phyloP scores from a whole-genome alignment of 768 basidiomycete species.

The Astraeus odoratus region DNA sequence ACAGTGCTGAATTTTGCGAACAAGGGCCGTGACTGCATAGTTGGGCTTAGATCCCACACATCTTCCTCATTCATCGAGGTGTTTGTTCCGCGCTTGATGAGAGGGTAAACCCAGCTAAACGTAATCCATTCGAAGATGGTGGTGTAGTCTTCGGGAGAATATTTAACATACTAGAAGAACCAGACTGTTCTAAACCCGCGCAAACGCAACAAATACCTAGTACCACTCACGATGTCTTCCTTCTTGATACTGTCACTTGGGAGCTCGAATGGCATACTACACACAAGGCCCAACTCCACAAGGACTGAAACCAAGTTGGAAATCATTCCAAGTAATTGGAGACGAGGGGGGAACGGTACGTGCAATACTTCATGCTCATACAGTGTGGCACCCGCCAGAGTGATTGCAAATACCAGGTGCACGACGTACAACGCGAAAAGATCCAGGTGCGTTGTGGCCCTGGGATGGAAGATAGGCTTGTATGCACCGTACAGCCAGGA shows the following conservation, averaged over 20 bases:
- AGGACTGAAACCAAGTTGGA: conserved; percentile 3
- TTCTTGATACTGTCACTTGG: conserved; percentile 44
- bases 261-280: conserved; percentile 50
- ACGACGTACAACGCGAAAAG: conserved; percentile 51
- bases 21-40: conserved; percentile 16
- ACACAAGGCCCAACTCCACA: neutral
- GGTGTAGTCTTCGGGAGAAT: conserved; percentile 34
- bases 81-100: conserved; percentile 33
- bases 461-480: conserved; percentile 47
- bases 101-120: conserved; percentile 16
- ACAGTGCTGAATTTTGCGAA: conserved; percentile 33
- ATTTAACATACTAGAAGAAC: conserved; percentile 36
- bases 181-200: neutral
- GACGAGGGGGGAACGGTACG: neutral
- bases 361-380: conserved; percentile 35
- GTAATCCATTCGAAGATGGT: conserved; percentile 19
- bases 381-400: conserved; percentile 47
- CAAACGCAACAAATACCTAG: neutral
- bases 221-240: conserved; percentile 45
- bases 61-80: conserved; percentile 19
- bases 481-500: conserved; percentile 64
- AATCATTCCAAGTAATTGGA: neutral
- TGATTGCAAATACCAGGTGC: conserved; percentile 37
- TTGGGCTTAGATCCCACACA: conserved; percentile 19
- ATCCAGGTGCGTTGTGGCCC: conserved; percentile 55